Evolutionary conservation across 2,329 filamentous ascomycete species (phyloP), one percentile per base, ranked within the genome.

Genomic region (Paracoccidioides brasiliensis): DNA sequence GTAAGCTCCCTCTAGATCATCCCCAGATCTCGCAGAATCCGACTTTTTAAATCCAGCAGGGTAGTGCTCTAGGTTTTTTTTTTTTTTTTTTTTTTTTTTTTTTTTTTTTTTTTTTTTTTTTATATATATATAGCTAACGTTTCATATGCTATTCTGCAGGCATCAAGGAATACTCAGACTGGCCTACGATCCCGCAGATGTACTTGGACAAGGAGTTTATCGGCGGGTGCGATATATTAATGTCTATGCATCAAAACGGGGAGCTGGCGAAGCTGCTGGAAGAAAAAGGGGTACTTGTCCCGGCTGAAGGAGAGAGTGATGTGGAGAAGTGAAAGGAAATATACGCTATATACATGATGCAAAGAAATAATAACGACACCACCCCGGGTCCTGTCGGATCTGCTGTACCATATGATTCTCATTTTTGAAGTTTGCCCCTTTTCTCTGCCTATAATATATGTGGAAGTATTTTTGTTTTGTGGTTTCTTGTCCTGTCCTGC

Each of bases 81-180:
- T 5, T 22, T 15, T 42, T 9, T 7, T 15, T n/a, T 9, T 7
- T 15, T n/a, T 22, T 22, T 22, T 22, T 1, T 22, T 32, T 5
- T 22, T 15, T 42, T 9, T 7, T 15, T n/a, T 22, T 22, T 22
- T 22, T 1, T 22, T 32, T 5, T 22, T 15, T 42, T 9, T 7
- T 15, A n/a, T n/a, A n/a, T n/a, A n/a, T n/a, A n/a, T n/a, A n/a
- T n/a, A 44, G 48, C 53, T 57, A 52, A 59, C 43, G 12, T 35
- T 5, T 38, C 44, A 7, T 54, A 10, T 55, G 30, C 50, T 50
- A 46, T 51, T 8, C 14, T 57, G 46, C 62, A 90, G 91, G 93
- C 53, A 95, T 98, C 76, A 98, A 98, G 76, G 91, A 98, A 74
- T 98, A 93, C 78, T 95, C 90, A 1, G 93, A 97, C 69, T 98